These are phyloP conservation scores for Nitzschia palea DNA, from an alignment of 108 stramenopile genomes.

Conservation along the genomic window DNA sequence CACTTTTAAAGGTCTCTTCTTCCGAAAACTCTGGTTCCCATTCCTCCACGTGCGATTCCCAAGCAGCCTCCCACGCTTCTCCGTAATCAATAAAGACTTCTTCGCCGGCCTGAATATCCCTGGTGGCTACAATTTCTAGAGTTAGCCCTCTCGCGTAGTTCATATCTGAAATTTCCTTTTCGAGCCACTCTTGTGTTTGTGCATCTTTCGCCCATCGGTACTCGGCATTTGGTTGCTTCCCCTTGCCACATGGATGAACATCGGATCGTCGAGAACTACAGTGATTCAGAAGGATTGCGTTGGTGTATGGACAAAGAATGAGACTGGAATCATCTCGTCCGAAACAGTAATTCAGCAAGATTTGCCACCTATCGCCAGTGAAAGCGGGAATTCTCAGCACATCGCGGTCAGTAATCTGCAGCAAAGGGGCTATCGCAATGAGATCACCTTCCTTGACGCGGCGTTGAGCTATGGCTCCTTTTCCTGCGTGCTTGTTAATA, in stretches of 20 bases:
- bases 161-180: too few relatives aligned
- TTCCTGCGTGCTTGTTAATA: conserved; percentile 62
- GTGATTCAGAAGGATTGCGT: conserved; percentile 25
- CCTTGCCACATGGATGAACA: not conserved
- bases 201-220: conserved; percentile 31
- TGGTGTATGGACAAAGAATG: conserved; percentile 51
- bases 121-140: conserved; percentile 59
- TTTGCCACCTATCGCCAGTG: not conserved
- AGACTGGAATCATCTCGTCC: conserved; percentile 63
- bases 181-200: conserved; percentile 12
- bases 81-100: conserved; percentile 77
- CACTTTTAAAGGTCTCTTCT: too few relatives aligned
- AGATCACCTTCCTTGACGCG: conserved; percentile 27
- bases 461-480: conserved; percentile 68
- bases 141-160: conserved; percentile 3
- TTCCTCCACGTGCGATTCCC: conserved; percentile 29
- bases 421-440: conserved; percentile 35
- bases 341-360: conserved; percentile 60
- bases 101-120: conserved; percentile 58
- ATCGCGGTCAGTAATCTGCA: conserved; percentile 15
- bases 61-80: conserved; percentile 58
- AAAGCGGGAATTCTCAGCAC: conserved; percentile 10
- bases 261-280: not conserved
- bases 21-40: too few relatives aligned
- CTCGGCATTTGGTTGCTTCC: conserved; percentile 74